Evolutionary conservation across 179 eudicot species (phyloP), one percentile per base, ranked within the genome.

Genomic region (Carnegiea gigantea): DNA sequence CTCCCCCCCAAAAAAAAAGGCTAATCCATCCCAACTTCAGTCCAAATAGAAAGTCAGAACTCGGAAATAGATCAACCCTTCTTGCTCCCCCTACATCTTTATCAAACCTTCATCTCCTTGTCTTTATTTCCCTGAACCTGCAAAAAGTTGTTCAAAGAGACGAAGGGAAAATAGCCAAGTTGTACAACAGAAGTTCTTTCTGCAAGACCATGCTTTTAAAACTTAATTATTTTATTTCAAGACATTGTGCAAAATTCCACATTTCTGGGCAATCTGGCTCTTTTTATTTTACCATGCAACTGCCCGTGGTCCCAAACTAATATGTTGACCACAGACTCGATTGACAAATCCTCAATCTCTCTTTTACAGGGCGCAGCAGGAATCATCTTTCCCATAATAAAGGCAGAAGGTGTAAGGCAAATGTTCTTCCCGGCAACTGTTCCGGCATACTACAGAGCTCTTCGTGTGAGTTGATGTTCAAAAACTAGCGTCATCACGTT

Each of bases 361-460:
- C 5, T 48, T 24, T 17, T 81, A 79, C 95, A 94, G 98, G 87
- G 91, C 80, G 98, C 97, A 60, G 92, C 96, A 28, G 97, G 92
- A 79, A 94, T 94, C 51, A 94, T 94, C 77, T 89, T 90, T 65
- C 98, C 98, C 0, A 94, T 94, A 28, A 94, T 94, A 75, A 93
- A 89, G 89, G 95, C 96, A 8, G 98, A 94, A 88, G 97, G 98
- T 73, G 85, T 92, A 48, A 86, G 98, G 86, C 93, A 93, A 70
- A 92, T 94, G 98, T 93, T 94, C 79, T 94, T 94, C 85, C 96
- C 98, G 24, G 92, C 92, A 57, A 93, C 94, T 26, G 88, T 92
- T 80, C 96, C 97, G 40, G 97, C 97, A 23, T 93, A 93, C 77
- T 91, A 94, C 82, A 87, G 96, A 85, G 89, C 89, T 64, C 90